Evolutionary conservation across 176 grass and related monocot species (phyloP).

Genomic region (Juncus effusus): DNA sequence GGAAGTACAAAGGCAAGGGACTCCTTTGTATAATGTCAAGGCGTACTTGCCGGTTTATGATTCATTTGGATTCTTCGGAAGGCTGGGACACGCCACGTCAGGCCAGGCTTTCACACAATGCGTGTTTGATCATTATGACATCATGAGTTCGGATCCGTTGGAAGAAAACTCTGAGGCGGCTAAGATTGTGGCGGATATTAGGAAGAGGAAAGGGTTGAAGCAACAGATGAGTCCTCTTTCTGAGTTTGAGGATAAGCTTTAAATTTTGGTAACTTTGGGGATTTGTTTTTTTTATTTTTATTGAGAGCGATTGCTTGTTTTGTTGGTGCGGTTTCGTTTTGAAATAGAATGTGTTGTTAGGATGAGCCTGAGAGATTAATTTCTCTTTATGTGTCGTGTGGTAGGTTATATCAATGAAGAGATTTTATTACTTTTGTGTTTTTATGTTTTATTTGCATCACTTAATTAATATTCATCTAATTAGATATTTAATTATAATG

Average conservation of each 20-base stretch:
- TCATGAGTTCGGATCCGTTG: constrained; percentile 61
- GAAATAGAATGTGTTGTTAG: no score
- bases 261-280: not conserved
- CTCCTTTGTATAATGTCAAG: constrained; percentile 38
- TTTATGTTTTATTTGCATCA: no score
- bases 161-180: constrained; percentile 33
- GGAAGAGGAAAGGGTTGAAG: constrained; percentile 60
- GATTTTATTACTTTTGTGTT: no score
- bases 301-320: no score
- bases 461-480: no score
- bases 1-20: constrained; percentile 55
- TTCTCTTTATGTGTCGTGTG: no score
- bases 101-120: constrained; percentile 58
- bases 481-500: no score
- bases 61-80: constrained; percentile 43
- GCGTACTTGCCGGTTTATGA: constrained; percentile 50
- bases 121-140: constrained; percentile 72
- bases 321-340: no score
- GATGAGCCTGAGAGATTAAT: no score
- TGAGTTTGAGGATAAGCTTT: constrained; percentile 67
- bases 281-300: no score
- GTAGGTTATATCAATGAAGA: no score
- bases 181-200: constrained; percentile 39
- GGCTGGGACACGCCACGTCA: constrained; percentile 45
- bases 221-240: constrained; percentile 71